phyloP scores from a whole-genome alignment of 106 monocot species.

The Allium sativum region DNA sequence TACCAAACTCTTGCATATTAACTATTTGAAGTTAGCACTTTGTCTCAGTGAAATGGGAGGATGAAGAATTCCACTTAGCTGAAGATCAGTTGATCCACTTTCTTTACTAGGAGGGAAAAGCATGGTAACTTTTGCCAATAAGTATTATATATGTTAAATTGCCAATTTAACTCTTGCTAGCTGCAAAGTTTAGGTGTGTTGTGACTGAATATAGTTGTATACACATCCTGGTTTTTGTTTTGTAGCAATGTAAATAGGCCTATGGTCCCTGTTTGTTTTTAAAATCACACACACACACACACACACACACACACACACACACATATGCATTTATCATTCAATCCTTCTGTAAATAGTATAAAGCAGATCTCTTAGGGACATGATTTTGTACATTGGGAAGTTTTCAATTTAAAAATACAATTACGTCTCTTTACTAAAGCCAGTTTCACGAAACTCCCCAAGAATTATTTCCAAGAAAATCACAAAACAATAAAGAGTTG shows the following conservation, averaged over 20 bases:
- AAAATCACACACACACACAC: no score
- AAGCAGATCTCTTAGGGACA: no score
- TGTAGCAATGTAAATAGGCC: not conserved
- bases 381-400: no score
- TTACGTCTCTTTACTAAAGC: no score
- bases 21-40: not conserved
- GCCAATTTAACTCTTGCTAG: not conserved
- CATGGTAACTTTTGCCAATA: not conserved
- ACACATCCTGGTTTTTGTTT: not conserved
- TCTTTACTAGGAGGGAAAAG: not conserved
- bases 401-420: no score
- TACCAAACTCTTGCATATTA: not conserved
- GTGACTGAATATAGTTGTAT: not conserved
- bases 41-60: not conserved
- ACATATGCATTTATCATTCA: no score
- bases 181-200: not conserved
- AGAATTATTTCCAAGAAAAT: no score
- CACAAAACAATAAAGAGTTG: no score
- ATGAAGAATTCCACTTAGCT: slow-evolving; percentile 4
- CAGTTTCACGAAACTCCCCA: no score
- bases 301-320: no score
- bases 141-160: not conserved
- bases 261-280: not conserved
- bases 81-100: not conserved
- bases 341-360: not conserved